These are phyloP conservation scores for Tylopilus orsonianus DNA, from an alignment of 1,284 basidiomycete species.

Conservation along the genomic window DNA sequence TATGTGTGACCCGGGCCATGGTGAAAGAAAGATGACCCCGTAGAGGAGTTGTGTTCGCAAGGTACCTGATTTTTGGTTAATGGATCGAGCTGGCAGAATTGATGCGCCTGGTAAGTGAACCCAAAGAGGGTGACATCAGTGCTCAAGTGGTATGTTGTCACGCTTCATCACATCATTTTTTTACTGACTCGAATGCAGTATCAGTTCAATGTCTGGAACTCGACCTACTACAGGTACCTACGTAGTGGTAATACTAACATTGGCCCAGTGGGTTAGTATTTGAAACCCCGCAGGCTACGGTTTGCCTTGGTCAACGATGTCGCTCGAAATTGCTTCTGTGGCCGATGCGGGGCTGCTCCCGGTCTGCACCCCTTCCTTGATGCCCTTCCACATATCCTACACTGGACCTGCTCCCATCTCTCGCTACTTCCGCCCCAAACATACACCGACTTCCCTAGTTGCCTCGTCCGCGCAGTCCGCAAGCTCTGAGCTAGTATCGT, in stretches of 20 bases:
- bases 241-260: too few species aligned
- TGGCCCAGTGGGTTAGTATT: too few species aligned
- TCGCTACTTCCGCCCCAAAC: constrained; percentile 64
- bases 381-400: constrained; percentile 78
- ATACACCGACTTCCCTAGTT: constrained; percentile 35
- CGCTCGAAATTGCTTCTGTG: constrained; percentile 23
- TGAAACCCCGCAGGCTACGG: background rate
- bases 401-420: constrained; percentile 69
- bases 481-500: constrained; percentile 2
- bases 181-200: constrained; percentile 44
- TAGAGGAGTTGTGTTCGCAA: constrained; percentile 74
- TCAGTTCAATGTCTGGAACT: constrained; percentile 73
- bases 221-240: too few species aligned
- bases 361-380: constrained; percentile 55
- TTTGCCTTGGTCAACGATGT: constrained; percentile 10
- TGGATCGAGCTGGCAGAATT: background rate
- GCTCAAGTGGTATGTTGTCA: constrained; percentile 55
- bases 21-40: constrained; percentile 69
- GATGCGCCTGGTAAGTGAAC: constrained; percentile 52
- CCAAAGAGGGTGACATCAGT: constrained; percentile 68
- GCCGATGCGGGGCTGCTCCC: constrained; percentile 25
- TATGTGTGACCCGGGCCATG: constrained; percentile 72
- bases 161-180: background rate
- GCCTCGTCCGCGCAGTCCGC: constrained; percentile 13
- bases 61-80: constrained; percentile 40